Evolutionary conservation across 305 asterid genomes (phyloP), one percentile per base, ranked within the genome.

Genomic region (Salvia sclarea): DNA sequence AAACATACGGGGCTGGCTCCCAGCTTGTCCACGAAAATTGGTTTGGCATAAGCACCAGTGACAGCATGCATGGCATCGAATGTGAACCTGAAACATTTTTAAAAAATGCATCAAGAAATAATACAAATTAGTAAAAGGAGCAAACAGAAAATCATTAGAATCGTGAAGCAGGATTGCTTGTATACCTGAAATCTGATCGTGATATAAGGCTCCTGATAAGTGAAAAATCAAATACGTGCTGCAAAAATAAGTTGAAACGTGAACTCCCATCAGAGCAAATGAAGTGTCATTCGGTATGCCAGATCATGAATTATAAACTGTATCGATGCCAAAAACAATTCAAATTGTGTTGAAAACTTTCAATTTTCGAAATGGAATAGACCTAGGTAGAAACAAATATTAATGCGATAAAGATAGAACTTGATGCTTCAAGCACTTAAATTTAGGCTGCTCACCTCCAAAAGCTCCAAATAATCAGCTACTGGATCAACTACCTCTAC

Each of bases 11-110:
- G 72, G 83, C 81, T 79, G 68, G 96, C 97, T 81, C 97, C 96
- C 62, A 94, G 87, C 83, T 87, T 91, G 82, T 91, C 99, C 74
- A 91, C 96, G 67, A 89, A 89, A 48, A 91, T 94, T 35, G 99
- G 99, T 44, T 91, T 80, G 65, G 98, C 99, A 78, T 91, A 95
- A 70, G 99, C 97, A 72, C 99, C 98, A n/a, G 99, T 88, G 48
- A 95, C 98, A 52, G 99, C 99, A 80, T 91, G 98, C 99, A 95
- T 95, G 74, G 98, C 97, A 78, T 91, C 97, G 81, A 89, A 89
- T 50, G 78, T 76, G 79, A 91, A 86, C 92, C 99, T 94, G 90
- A 58, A 68, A 69, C 17, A 9, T 18, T n/a, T 11, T n/a, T 12
- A 8, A 35, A 18, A 14, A 21, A 38, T 61, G 54, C 52, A 67